Conservation (phyloP, 768 basidiomycete species). For the Boletus rubroflammeus region DNA sequence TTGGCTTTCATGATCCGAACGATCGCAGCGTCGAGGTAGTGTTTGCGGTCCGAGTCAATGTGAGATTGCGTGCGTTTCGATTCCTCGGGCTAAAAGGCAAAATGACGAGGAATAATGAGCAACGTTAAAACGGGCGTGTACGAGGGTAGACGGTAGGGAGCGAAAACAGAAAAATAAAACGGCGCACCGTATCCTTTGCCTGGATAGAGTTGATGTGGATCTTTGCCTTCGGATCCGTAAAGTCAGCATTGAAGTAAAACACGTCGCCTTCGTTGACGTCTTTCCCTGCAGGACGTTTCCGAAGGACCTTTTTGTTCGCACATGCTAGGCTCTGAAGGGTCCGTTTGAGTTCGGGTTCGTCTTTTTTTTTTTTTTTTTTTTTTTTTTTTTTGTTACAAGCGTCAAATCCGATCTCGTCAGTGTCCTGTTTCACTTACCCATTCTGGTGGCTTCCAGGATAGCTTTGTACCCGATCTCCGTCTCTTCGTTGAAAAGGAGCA, state of each 20-base stretch:
- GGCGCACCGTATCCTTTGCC: conserved; percentile 80
- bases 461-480: conserved; percentile 59
- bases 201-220: conserved; percentile 97
- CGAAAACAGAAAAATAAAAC: background rate
- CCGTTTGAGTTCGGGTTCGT: conserved; percentile 67
- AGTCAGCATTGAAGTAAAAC: conserved; percentile 80
- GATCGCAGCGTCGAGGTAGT: conserved; percentile 89
- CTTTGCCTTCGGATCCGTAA: conserved; percentile 72
- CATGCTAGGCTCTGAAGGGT: conserved; percentile 92
- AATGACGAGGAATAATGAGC: background rate
- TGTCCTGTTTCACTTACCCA: too few species aligned
- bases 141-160: too few species aligned
- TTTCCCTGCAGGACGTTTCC: conserved; percentile 71
- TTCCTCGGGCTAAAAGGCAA: conserved; percentile 62
- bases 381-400: background rate
- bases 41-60: conserved; percentile 84
- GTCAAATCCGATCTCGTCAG: background rate
- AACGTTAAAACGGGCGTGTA: background rate
- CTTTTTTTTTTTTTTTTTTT: conserved; percentile 35
- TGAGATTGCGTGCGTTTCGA: conserved; percentile 73
- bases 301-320: conserved; percentile 84
- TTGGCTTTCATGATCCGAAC: conserved; percentile 94
- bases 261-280: conserved; percentile 74
- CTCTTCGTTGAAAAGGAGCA: conserved; percentile 81
- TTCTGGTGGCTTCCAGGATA: conserved; percentile 61